Evolutionary conservation across 164 flowering plant genomes (phyloP).

Genomic region (Buxus sempervirens): DNA sequence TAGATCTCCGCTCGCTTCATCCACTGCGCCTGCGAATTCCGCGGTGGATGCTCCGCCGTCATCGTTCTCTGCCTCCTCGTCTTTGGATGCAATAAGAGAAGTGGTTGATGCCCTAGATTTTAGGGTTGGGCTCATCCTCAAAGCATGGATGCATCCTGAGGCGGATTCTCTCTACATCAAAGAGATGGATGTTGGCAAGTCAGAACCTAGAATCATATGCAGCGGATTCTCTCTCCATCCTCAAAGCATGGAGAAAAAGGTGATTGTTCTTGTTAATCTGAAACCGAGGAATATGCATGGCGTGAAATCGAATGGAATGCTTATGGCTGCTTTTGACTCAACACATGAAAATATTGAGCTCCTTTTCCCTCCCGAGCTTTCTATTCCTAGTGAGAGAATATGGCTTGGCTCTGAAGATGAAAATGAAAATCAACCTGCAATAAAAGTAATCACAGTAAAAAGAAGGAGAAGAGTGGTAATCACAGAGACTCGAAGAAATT

Average conservation of each 20-base stretch:
- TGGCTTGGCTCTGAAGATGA: too few relatives aligned
- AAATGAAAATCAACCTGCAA: too few relatives aligned
- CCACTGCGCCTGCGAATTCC: background rate
- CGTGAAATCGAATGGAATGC: constrained; percentile 87
- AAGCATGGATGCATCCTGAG: constrained; percentile 85
- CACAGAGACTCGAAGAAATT: too few relatives aligned
- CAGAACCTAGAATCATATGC: constrained; percentile 79
- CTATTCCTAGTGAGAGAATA: too few relatives aligned
- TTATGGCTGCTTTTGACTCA: constrained; percentile 80
- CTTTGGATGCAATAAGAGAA: constrained; percentile 22
- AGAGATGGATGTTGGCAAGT: constrained; percentile 92
- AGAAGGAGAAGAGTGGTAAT: too few relatives aligned
- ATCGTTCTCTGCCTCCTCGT: background rate
- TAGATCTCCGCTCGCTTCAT: too few relatives aligned
- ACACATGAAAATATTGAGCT: too few relatives aligned
- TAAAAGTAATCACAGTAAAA: too few relatives aligned
- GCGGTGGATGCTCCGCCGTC: background rate
- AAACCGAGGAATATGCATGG: constrained; percentile 98
- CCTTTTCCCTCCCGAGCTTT: too few relatives aligned
- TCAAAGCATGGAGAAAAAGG: constrained; percentile 37
- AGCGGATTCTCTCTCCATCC: too few relatives aligned
- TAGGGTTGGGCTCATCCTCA: constrained; percentile 71
- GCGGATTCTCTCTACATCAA: constrained; percentile 93
- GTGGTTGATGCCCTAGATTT: constrained; percentile 63
- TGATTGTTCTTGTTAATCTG: constrained; percentile 84